A percentile compares a stretch with the other conserved stretches of the same genome.
Conservation (phyloP, 371 early-diverging fungal species). For the Mortierella sp. region DNA sequence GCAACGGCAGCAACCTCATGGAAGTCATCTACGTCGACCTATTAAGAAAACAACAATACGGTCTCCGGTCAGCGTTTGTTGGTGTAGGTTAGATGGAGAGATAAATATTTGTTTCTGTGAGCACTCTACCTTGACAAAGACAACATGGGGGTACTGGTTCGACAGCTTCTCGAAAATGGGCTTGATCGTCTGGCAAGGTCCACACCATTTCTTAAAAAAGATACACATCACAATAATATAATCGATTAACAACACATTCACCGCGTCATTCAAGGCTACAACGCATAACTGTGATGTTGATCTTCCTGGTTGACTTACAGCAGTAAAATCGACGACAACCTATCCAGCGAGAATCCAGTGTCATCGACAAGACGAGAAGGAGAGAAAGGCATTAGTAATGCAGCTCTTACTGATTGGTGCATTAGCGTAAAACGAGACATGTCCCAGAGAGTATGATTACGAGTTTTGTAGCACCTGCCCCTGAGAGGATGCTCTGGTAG, state of each 20-base stretch:
- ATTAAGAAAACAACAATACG: conserved; percentile 2
- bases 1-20: conserved; percentile 55
- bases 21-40: conserved; percentile 70
- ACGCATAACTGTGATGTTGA: too few relatives aligned
- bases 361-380: neutral
- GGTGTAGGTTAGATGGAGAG: too few relatives aligned
- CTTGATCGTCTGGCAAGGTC: conserved; percentile 69
- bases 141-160: conserved; percentile 60
- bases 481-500: conserved; percentile 39
- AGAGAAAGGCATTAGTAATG: too few relatives aligned
- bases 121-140: conserved; percentile 66
- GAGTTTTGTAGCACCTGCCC: conserved; percentile 36
- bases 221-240: neutral
- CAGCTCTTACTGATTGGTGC: too few relatives aligned
- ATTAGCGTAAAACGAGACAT: too few relatives aligned
- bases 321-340: conserved; percentile 69
- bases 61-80: too few relatives aligned
- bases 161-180: conserved; percentile 68
- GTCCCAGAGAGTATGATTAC: conserved; percentile 3
- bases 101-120: neutral
- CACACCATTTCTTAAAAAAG: conserved; percentile 55
- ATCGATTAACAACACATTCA: neutral
- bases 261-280: too few relatives aligned
- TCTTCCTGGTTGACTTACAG: conserved; percentile 37
- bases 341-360: neutral